phyloP scores from a whole-genome alignment of 495 filamentous ascomycete genomes.

The Xylaria grammica region DNA sequence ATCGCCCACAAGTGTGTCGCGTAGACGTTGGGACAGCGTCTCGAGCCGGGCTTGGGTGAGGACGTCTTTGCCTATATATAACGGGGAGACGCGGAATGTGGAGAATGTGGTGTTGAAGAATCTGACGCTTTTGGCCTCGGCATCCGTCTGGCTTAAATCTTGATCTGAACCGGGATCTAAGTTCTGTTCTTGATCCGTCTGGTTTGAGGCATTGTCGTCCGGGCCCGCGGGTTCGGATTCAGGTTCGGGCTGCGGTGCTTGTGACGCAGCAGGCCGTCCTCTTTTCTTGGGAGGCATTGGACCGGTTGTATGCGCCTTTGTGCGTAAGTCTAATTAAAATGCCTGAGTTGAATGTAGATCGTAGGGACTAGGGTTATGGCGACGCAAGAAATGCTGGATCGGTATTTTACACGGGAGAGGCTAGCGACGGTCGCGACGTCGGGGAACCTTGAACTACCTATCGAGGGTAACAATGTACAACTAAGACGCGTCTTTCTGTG shows the following conservation, averaged over 20 bases:
- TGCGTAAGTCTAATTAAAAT: neutral
- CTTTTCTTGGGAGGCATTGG: slow-evolving; percentile 35
- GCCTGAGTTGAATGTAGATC: no score
- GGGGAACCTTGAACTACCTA: no score
- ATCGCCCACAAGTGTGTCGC: slow-evolving; percentile 53
- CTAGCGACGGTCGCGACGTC: no score
- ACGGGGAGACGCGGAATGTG: slow-evolving; percentile 50
- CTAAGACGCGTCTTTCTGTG: slow-evolving; percentile 10
- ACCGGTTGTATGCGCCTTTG: neutral
- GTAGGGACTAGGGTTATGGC: neutral
- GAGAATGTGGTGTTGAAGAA: slow-evolving; percentile 59
- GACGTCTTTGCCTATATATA: slow-evolving; percentile 42
- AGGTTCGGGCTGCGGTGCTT: neutral
- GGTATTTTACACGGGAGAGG: neutral
- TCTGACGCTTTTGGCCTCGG: slow-evolving; percentile 25
- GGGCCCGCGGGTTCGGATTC: neutral
- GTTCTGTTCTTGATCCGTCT: neutral
- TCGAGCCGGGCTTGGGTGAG: slow-evolving; percentile 36
- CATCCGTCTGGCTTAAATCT: neutral
- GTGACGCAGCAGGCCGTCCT: slow-evolving; percentile 1
- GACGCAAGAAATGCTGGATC: neutral
- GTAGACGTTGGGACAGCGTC: slow-evolving; percentile 42
- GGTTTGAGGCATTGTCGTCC: slow-evolving; percentile 3
- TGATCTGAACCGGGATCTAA: neutral
- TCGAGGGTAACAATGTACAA: no score